Evolutionary conservation across 2,329 filamentous ascomycete species (phyloP).

Genomic region (Hypoxylon rubiginosum): DNA sequence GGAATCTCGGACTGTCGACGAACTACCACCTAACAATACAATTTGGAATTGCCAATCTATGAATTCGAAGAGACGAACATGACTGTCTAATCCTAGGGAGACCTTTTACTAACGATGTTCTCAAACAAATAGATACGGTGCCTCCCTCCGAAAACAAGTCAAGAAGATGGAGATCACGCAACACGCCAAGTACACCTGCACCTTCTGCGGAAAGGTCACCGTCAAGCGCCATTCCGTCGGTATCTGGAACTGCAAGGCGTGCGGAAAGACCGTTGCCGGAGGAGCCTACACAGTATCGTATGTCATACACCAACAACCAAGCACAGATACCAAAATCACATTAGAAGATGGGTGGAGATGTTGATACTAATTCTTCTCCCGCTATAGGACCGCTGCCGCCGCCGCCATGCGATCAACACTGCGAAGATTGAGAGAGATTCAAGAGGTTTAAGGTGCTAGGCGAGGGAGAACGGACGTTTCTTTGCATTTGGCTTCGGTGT

Average conservation of each 20-base stretch:
- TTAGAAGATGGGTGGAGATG: neutral
- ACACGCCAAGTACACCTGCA: constrained; percentile 86
- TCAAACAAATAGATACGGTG: constrained; percentile 84
- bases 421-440: constrained; percentile 96
- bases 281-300: constrained; percentile 98
- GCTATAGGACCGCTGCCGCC: constrained; percentile 84
- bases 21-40: neutral
- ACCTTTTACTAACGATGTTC: constrained; percentile 30
- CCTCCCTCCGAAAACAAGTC: constrained; percentile 98
- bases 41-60: neutral
- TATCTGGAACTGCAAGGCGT: constrained; percentile 97
- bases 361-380: constrained; percentile 27
- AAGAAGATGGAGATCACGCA: constrained; percentile 99
- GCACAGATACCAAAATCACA: neutral
- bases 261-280: constrained; percentile 93
- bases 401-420: constrained; percentile 96
- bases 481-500: constrained; percentile 52
- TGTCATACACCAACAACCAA: constrained; percentile 61
- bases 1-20: constrained; percentile 3
- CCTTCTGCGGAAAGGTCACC: constrained; percentile 97
- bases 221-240: constrained; percentile 92
- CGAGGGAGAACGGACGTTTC: constrained; percentile 43
- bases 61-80: neutral
- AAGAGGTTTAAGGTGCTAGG: constrained; percentile 80
- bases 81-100: neutral